Evolutionary conservation across 2,329 filamentous ascomycete genomes (phyloP), one percentile per base, ranked within the genome.

Genomic region (Nigrospora oryzae): DNA sequence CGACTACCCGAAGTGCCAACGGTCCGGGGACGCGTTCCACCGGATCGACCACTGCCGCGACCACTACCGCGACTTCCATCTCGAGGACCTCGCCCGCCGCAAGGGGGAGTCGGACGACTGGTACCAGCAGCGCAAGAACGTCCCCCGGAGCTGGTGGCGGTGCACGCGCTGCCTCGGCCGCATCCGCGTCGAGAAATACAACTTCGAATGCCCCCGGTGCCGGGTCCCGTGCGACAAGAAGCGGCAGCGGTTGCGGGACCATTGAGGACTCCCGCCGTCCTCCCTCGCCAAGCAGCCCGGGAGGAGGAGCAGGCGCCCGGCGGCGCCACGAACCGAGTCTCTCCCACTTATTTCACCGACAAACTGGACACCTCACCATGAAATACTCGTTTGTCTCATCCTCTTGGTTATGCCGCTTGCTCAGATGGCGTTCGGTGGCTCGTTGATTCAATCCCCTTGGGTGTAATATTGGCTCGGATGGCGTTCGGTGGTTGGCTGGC

Each of bases 1-100:
- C 58, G 75, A 79, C 63, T 78, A 77, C 52, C 57, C 61, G 15
- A 63, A 57, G 42, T 79, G 77, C 55, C 48, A 57, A 19, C 69
- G 77, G 8, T 61, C 59, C 28, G 55, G 56, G 6, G 60, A 67
- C 3, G 69, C 74, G 2, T 79, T 80, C 53, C 64, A 66, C 51
- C 69, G 77, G 32, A 68, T 71, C 31, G 77, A 81, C 49, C 77
- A 80, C 59, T 77, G 69, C 55, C 67, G 76, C 34, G 75, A 78
- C 46, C 77, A 81, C 55, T 66, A 77, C 34, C 69, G 77, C 31
- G 69, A 74, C 38, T 75, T 65, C 49, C 77, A 81, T 63, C 64
- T 65, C 44, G 77, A 81, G 53, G 74, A 78, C 45, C 40, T 59
- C 19, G 23, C 48, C 30, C 56, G 59, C 39, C 50, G 50, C 39